A percentile compares a stretch with the other conserved stretches of the same genome.
These are phyloP conservation scores for Cryptomeria japonica DNA, from an alignment of 75 land plant genomes.

Conservation along the genomic window DNA sequence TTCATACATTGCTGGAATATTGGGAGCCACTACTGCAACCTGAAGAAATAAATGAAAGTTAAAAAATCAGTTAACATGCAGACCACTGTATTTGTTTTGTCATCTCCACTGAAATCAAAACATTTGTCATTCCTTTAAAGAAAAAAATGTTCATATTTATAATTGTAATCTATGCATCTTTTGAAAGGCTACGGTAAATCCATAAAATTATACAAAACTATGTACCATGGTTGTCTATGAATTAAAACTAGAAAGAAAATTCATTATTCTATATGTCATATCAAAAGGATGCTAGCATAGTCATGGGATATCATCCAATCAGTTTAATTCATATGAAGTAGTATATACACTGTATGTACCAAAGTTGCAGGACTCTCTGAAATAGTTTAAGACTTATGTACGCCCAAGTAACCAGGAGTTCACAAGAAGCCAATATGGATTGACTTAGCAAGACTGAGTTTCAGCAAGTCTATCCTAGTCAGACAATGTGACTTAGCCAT, in stretches of 20 bases:
- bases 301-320: background rate
- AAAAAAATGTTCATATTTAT: background rate
- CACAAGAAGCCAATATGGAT: background rate
- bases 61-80: background rate
- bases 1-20: conserved; percentile 85
- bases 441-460: background rate
- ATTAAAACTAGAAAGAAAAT: background rate
- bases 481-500: background rate
- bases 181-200: background rate
- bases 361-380: background rate
- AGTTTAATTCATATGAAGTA: background rate
- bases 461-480: background rate
- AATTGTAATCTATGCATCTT: background rate
- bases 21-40: conserved; percentile 86
- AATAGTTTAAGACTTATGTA: background rate
- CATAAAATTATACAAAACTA: background rate
- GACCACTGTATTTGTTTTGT: background rate
- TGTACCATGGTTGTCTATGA: background rate
- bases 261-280: background rate
- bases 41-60: conserved; percentile 18
- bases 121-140: background rate
- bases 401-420: background rate
- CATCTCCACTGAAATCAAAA: background rate
- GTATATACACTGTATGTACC: background rate
- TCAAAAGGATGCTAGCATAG: background rate